Conservation (phyloP, 176 grass and related monocot species). For the Chrysopogon serrulatus region DNA sequence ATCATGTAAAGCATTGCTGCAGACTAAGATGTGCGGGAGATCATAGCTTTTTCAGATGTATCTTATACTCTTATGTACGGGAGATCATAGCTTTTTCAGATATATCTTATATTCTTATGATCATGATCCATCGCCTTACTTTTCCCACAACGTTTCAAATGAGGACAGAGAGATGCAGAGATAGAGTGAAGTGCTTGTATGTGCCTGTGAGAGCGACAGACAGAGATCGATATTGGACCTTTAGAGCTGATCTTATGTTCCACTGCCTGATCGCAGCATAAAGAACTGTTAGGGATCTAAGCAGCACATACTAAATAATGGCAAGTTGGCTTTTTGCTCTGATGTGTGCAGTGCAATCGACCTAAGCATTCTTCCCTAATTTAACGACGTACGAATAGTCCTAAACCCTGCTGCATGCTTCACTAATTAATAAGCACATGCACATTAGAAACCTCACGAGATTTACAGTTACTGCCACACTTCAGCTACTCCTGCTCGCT, state of each 20-base stretch:
- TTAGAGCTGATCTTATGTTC: background rate
- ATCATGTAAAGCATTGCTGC: background rate
- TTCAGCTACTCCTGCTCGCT: background rate
- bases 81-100: background rate
- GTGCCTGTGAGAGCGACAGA: background rate
- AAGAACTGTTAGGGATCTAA: slow-evolving; percentile 4
- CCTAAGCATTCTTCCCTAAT: background rate
- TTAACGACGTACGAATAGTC: background rate
- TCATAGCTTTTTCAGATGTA: too few relatives aligned
- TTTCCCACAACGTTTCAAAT: slow-evolving; percentile 10
- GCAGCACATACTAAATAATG: background rate
- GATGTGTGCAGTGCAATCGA: background rate
- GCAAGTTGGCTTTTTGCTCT: background rate
- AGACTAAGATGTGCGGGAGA: too few relatives aligned
- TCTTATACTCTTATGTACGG: too few relatives aligned
- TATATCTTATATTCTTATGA: background rate
- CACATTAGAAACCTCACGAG: slow-evolving; percentile 7
- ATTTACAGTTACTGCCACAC: background rate
- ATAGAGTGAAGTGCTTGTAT: too few relatives aligned
- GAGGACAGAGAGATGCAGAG: background rate
- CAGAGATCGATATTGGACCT: slow-evolving; percentile 14
- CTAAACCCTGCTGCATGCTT: background rate
- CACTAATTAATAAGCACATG: background rate
- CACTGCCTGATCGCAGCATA: background rate
- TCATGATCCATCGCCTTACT: slow-evolving; percentile 12